A percentile compares a stretch with the other conserved stretches of the same genome.
These are phyloP conservation scores for Pisolithus marmoratus DNA, from an alignment of 768 basidiomycete species.

Conservation along the genomic window DNA sequence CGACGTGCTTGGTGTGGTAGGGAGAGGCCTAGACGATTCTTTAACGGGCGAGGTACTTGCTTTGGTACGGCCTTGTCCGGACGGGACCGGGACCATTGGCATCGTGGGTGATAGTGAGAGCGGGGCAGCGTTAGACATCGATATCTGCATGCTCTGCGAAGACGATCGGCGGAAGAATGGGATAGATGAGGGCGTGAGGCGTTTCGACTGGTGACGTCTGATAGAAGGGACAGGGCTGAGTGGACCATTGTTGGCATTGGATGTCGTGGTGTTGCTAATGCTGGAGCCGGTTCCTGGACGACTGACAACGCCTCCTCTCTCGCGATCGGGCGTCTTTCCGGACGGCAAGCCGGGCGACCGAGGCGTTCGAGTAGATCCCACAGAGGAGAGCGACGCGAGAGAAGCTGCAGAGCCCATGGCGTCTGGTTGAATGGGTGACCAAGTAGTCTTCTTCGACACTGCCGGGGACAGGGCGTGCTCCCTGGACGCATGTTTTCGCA, in stretches of 20 bases:
- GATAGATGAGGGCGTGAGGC: conserved; percentile 87
- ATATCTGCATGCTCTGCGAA: conserved; percentile 78
- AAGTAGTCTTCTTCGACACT: conserved; percentile 40
- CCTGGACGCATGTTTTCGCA: conserved; percentile 65
- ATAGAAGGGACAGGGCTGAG: conserved; percentile 70
- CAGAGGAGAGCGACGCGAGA: conserved; percentile 66
- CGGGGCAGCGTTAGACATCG: conserved; percentile 36
- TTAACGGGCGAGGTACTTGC: conserved; percentile 47
- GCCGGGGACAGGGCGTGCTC: conserved; percentile 50
- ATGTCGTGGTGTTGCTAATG: conserved; percentile 60
- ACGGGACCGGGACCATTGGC: conserved; percentile 37
- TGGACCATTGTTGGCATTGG: conserved; percentile 51
- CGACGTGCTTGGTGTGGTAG: conserved; percentile 50
- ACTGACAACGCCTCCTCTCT: conserved; percentile 38
- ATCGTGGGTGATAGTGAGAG: conserved; percentile 48
- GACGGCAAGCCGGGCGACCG: conserved; percentile 39
- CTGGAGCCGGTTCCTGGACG: conserved; percentile 76
- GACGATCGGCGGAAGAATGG: conserved; percentile 92
- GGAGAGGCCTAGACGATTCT: conserved; percentile 47
- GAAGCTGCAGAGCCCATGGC: conserved; percentile 79
- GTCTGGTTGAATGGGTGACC: conserved; percentile 67
- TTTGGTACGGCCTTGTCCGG: conserved; percentile 38
- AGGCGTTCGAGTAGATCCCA: conserved; percentile 56
- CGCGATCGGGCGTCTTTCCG: conserved; percentile 59
- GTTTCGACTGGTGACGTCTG: conserved; percentile 61